These are phyloP conservation scores for Mallotus repandus DNA, from an alignment of 441 rosid species.

Conservation along the genomic window DNA sequence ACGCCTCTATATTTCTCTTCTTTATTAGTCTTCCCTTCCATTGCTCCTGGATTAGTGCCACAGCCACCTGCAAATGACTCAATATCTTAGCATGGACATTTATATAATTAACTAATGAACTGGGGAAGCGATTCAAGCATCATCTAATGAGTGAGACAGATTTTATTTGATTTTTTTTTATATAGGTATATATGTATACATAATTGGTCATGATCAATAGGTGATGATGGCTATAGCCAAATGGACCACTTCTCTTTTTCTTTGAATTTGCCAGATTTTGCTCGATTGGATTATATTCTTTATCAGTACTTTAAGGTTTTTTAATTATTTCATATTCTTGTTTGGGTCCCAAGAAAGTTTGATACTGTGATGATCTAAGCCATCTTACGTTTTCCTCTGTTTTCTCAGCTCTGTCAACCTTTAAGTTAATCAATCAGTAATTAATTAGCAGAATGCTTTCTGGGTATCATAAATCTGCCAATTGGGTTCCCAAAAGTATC, in stretches of 20 bases:
- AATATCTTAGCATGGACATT: constrained; percentile 5
- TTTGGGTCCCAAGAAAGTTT: no score
- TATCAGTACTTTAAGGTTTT: not conserved
- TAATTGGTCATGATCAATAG: constrained; percentile 2
- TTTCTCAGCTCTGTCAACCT: not conserved
- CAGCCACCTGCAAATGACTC: not conserved
- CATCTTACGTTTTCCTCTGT: not conserved
- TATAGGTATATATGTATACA: not conserved
- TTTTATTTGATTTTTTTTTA: not conserved
- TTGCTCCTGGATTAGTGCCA: not conserved
- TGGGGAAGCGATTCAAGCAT: constrained; percentile 6
- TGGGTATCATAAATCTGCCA: not conserved
- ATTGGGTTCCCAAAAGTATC: not conserved
- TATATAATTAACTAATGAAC: constrained; percentile 17
- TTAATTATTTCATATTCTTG: constrained; percentile 8
- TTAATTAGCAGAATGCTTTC: constrained; percentile 3
- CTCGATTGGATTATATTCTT: not conserved
- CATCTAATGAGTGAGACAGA: constrained; percentile 14
- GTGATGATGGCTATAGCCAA: constrained; percentile 6
- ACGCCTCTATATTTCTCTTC: constrained; percentile 69
- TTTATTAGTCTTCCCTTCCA: constrained; percentile 24
- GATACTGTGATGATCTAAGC: not conserved
- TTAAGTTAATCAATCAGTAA: not conserved
- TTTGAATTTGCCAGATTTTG: no score
- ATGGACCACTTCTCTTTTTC: constrained; percentile 14